Evolutionary conservation across 2,329 filamentous ascomycete genomes (phyloP), one percentile per base, ranked within the genome.

Genomic region (Emmonsia crescens): DNA sequence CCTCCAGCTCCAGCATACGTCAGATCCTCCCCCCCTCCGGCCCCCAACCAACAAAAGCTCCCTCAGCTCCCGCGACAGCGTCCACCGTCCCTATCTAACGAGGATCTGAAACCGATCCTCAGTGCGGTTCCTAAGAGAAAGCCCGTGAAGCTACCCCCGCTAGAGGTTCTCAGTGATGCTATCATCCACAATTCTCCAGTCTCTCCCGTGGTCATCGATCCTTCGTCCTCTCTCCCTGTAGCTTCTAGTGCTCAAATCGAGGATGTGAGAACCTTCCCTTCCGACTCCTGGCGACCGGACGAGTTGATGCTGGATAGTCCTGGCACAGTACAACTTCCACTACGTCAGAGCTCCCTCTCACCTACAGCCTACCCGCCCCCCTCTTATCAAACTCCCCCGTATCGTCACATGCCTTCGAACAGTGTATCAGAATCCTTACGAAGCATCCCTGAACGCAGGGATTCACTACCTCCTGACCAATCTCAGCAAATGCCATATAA

Each of bases 1-100:
- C 73, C 76, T 68, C 76, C 76, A 63, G 72, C 76, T n/a, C 74
- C 75, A 33, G 75, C 75, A 64, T 77, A 78, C 65, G 69, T 77
- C 64, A 69, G 72, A 64, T 72, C 75, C 57, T 73, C 74, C 60
- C 69, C 73, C 63, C 70, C 73, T 42, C 66, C 70, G 52, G 49
- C 65, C 46, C 46, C 63, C 36, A 57, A 66, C 33, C 63, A 64
- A 31, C 55, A 57, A 29, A 3, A 57, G 48, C 63, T 62, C 59
- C 64, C 66, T 31, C 61, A 61, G 38, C 58, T 68, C 56, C 59
- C 67, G 57, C 65, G 62, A 19, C 64, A 55, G 33, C 66, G 66
- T 61, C 68, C 66, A 63, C 55, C 62, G 44, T 65, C 65, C 19
- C 69, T 70, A 57, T 69, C 67, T 59, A 66, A 67, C 46, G 67